These are phyloP conservation scores for Exophiala xenobiotica DNA, from an alignment of 2,329 filamentous ascomycete species.

Conservation along the genomic window DNA sequence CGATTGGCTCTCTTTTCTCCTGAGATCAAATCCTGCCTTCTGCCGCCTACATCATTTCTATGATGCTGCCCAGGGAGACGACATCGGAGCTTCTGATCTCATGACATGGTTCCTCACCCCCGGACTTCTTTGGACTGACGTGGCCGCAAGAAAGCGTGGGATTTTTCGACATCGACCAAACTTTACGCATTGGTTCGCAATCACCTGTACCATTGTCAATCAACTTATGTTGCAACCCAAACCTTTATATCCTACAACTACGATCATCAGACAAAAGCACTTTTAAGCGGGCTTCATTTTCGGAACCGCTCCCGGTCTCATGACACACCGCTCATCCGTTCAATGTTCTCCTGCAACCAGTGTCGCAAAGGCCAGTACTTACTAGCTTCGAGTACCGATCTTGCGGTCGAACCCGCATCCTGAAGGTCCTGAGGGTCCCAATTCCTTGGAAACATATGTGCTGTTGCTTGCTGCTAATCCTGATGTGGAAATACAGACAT, in stretches of 20 bases:
- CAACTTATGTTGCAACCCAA: conserved; percentile 2
- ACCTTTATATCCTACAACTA: background rate
- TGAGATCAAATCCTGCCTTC: conserved; percentile 9
- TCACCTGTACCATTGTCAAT: conserved; percentile 5
- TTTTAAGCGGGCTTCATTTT: background rate
- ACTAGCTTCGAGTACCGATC: conserved; percentile 4
- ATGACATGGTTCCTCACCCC: conserved; percentile 8
- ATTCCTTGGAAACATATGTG: background rate
- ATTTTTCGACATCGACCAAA: conserved; percentile 2
- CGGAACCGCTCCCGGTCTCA: conserved; percentile 5
- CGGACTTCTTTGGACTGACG: conserved; percentile 11
- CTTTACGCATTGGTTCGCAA: conserved; percentile 1
- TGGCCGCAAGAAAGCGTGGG: conserved; percentile 9
- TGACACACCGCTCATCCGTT: conserved; percentile 19
- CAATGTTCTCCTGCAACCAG: background rate
- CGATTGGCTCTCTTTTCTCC: conserved; percentile 16
- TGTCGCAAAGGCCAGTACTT: background rate
- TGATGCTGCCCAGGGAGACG: conserved; percentile 3
- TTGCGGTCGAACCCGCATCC: conserved; percentile 5
- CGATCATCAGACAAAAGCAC: conserved; percentile 15
- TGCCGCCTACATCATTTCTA: conserved; percentile 3
- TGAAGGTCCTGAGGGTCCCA: background rate
- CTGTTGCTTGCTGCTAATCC: background rate
- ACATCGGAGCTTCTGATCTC: conserved; percentile 21
- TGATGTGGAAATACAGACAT: too few relatives aligned